phyloP scores from a whole-genome alignment of 176 grass and related monocot genomes.

The Dendrocalamus sinicus region DNA sequence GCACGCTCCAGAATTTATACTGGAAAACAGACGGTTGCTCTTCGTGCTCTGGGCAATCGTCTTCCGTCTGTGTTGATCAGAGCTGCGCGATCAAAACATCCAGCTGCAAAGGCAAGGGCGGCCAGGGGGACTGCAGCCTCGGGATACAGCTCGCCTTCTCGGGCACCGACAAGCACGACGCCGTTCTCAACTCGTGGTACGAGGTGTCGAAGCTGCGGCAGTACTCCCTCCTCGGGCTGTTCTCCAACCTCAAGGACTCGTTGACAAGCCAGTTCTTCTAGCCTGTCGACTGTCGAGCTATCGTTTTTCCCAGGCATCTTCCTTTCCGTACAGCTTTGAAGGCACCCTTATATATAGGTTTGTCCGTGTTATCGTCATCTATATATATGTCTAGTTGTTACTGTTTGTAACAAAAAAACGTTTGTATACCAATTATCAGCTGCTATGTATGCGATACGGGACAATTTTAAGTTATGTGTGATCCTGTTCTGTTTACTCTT shows the following conservation, averaged over 20 bases:
- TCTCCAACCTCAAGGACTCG: slow-evolving; percentile 80
- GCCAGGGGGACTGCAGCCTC: slow-evolving; percentile 67
- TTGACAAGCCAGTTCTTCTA: slow-evolving; percentile 65
- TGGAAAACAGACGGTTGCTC: slow-evolving; percentile 76
- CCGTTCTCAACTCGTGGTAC: slow-evolving; percentile 90
- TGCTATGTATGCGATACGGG: neutral
- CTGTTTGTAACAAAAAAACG: neutral
- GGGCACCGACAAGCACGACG: slow-evolving; percentile 82
- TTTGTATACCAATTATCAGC: neutral
- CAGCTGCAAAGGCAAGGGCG: slow-evolving; percentile 65
- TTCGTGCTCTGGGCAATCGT: slow-evolving; percentile 52
- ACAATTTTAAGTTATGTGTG: neutral
- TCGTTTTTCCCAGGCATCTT: neutral
- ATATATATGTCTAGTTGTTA: neutral
- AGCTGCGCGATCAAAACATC: slow-evolving; percentile 60
- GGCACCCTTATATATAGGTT: neutral
- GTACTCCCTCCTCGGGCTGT: slow-evolving; percentile 80
- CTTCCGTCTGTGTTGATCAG: slow-evolving; percentile 57
- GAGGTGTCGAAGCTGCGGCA: slow-evolving; percentile 89
- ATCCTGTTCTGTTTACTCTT: neutral
- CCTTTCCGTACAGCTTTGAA: neutral
- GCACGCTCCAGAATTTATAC: slow-evolving; percentile 78
- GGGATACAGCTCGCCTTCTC: slow-evolving; percentile 89
- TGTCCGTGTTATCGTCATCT: neutral
- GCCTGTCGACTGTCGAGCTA: neutral